Percentiles rank a stretch among this genome's conserved stretches.
phyloP scores from a whole-genome alignment of 768 basidiomycete genomes.

The Boletus rufocinnamomeus region DNA sequence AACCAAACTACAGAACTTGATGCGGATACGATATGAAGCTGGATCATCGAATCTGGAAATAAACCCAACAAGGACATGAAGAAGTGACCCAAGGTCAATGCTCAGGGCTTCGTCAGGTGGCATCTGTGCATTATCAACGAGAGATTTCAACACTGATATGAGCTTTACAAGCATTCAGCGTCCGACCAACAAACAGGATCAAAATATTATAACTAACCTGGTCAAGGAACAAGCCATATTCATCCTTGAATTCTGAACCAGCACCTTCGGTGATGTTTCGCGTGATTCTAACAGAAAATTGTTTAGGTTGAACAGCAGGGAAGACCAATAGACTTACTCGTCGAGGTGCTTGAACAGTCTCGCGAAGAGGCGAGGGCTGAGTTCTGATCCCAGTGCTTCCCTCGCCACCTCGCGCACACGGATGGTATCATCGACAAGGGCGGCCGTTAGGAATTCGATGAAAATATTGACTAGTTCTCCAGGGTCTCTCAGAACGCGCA shows the following conservation, averaged over 20 bases:
- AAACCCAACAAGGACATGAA: slow-evolving; percentile 62
- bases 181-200: background rate
- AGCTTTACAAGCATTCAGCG: slow-evolving; percentile 47
- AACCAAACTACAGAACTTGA: slow-evolving; percentile 73
- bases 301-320: background rate
- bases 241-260: slow-evolving; percentile 41
- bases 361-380: slow-evolving; percentile 68
- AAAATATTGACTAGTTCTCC: slow-evolving; percentile 62
- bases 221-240: slow-evolving; percentile 60
- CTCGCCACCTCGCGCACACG: slow-evolving; percentile 76
- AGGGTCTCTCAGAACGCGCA: slow-evolving; percentile 65
- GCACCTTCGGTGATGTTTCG: slow-evolving; percentile 51
- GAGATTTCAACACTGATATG: slow-evolving; percentile 71
- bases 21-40: slow-evolving; percentile 61
- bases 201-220: slow-evolving; percentile 49
- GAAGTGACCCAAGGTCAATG: slow-evolving; percentile 62
- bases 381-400: slow-evolving; percentile 79
- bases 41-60: slow-evolving; percentile 61
- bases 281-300: slow-evolving; percentile 44
- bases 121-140: slow-evolving; percentile 70
- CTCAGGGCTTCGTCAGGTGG: slow-evolving; percentile 59
- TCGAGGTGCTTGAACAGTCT: slow-evolving; percentile 71
- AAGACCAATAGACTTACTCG: slow-evolving; percentile 50
- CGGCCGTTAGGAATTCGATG: slow-evolving; percentile 65
- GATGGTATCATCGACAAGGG: slow-evolving; percentile 62